These are phyloP conservation scores for Euptelea pleiosperma DNA, from an alignment of 164 flowering plant genomes.

Conservation along the genomic window DNA sequence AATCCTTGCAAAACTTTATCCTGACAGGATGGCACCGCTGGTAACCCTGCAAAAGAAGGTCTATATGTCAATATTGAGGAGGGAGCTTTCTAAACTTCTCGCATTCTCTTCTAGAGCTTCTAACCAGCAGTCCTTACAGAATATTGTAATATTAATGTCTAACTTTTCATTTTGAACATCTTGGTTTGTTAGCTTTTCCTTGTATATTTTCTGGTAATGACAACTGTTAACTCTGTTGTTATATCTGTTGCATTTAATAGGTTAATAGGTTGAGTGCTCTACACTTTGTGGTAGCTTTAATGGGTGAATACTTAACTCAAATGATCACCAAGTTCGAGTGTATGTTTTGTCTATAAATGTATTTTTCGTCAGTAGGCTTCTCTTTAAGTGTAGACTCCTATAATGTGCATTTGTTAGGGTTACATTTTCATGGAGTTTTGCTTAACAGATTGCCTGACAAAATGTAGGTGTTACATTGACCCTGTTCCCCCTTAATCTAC, in stretches of 20 bases:
- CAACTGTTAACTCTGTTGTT: not conserved
- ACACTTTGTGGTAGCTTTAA: not conserved
- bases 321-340: no score
- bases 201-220: not conserved
- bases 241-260: constrained; percentile 1
- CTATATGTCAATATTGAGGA: constrained; percentile 77
- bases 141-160: constrained; percentile 49
- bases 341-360: no score
- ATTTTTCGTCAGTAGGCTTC: no score
- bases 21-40: constrained; percentile 73
- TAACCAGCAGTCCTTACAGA: constrained; percentile 72
- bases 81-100: constrained; percentile 77
- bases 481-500: not conserved
- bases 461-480: not conserved
- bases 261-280: constrained; percentile 2
- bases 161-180: constrained; percentile 3
- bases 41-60: constrained; percentile 80
- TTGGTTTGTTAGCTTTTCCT: not conserved
- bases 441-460: no score
- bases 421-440: no score
- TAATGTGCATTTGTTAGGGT: no score
- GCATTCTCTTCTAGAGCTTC: constrained; percentile 68
- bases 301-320: constrained; percentile 4
- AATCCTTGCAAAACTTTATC: constrained; percentile 6
- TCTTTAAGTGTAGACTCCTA: no score